Percentiles rank a stretch among this genome's conserved stretches.
phyloP scores from a whole-genome alignment of 495 filamentous ascomycete species.

The Schizothecium vesticola region DNA sequence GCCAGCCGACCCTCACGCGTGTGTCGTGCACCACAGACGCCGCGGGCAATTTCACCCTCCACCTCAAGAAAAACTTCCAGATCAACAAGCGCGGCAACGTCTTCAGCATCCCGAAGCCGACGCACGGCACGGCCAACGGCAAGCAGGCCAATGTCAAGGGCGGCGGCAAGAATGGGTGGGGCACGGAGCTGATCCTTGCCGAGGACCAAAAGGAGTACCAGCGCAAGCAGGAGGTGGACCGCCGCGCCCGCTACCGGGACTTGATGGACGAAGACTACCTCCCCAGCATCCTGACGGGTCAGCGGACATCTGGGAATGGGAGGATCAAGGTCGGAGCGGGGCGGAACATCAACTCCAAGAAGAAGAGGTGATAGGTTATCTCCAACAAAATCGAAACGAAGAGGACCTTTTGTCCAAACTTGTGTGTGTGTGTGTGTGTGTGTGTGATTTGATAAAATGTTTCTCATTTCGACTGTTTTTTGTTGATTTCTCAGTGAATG shows the following conservation, averaged over 20 bases:
- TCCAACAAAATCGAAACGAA: background rate
- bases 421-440: background rate
- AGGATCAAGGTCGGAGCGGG: constrained; percentile 80
- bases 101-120: constrained; percentile 86
- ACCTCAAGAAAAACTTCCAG: constrained; percentile 92
- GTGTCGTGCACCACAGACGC: constrained; percentile 78
- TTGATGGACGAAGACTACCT: constrained; percentile 94
- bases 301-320: constrained; percentile 56
- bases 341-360: constrained; percentile 77
- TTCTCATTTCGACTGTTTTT: background rate
- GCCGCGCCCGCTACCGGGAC: constrained; percentile 66
- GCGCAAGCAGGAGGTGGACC: constrained; percentile 55
- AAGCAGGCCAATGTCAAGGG: constrained; percentile 58
- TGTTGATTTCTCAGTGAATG: background rate
- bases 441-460: background rate
- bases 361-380: constrained; percentile 35
- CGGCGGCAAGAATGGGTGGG: constrained; percentile 85
- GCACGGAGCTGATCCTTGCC: constrained; percentile 68
- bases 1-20: constrained; percentile 78
- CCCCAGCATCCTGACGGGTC: constrained; percentile 78
- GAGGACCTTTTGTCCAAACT: background rate
- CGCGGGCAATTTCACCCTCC: constrained; percentile 75
- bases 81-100: constrained; percentile 89
- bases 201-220: constrained; percentile 96
- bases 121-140: constrained; percentile 72